phyloP scores from a whole-genome alignment of 495 filamentous ascomycete genomes.

The Lasiosphaeria ovina region DNA sequence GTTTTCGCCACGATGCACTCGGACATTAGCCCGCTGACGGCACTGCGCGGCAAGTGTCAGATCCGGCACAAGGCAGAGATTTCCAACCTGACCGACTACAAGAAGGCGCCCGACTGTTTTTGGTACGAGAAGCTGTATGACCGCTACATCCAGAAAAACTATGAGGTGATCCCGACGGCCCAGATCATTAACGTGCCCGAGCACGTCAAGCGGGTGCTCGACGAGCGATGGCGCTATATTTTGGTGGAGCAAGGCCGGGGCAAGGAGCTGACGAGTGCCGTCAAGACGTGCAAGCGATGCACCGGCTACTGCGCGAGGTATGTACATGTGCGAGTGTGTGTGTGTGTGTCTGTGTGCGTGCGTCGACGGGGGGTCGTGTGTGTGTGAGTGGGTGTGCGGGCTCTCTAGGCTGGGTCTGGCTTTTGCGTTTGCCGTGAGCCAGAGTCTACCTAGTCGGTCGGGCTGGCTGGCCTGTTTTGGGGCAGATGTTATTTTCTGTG shows the following conservation, averaged over 20 bases:
- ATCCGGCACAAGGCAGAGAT: conserved; percentile 88
- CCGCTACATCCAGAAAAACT: conserved; percentile 94
- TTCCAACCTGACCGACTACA: conserved; percentile 74
- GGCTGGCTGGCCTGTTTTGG: too few species aligned
- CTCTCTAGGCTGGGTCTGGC: too few species aligned
- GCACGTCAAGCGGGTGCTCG: conserved; percentile 88
- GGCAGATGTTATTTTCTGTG: too few species aligned
- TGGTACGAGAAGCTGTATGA: conserved; percentile 99
- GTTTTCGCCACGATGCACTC: conserved; percentile 98
- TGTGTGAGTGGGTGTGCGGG: too few species aligned
- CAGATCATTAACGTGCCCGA: conserved; percentile 95
- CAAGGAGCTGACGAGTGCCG: conserved; percentile 93
- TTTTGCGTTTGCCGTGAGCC: too few species aligned
- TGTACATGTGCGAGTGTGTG: conserved; percentile 25
- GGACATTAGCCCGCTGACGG: conserved; percentile 87
- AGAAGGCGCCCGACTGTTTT: conserved; percentile 79
- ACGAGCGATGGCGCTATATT: conserved; percentile 94
- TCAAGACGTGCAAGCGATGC: conserved; percentile 95
- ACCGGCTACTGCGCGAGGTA: conserved; percentile 84
- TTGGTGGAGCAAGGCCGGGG: conserved; percentile 85
- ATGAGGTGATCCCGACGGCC: conserved; percentile 89
- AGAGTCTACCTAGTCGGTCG: too few species aligned
- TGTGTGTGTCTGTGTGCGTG: too few species aligned
- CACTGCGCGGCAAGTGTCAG: conserved; percentile 87
- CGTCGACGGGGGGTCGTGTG: too few species aligned